phyloP scores from a whole-genome alignment of 768 basidiomycete genomes.

The Serendipita sp. region DNA sequence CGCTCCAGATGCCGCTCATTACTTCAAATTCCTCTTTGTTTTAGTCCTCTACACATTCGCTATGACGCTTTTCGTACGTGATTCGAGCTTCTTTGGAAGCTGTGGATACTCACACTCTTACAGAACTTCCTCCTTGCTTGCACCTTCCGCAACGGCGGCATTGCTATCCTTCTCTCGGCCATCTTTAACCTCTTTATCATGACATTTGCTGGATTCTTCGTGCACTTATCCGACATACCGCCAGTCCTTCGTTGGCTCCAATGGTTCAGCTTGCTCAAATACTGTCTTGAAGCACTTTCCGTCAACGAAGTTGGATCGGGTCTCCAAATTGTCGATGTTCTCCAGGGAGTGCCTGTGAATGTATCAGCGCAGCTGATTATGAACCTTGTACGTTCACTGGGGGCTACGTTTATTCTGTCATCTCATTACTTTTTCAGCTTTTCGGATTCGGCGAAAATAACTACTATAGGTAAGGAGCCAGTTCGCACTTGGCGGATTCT shows the following conservation, averaged over 20 bases:
- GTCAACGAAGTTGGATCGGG: constrained; percentile 90
- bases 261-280: constrained; percentile 78
- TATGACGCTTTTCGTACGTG: constrained; percentile 71
- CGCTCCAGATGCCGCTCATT: constrained; percentile 55
- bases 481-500: background rate
- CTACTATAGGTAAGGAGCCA: constrained; percentile 49
- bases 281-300: constrained; percentile 64
- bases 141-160: constrained; percentile 69
- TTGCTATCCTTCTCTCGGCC: constrained; percentile 76
- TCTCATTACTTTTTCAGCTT: constrained; percentile 30
- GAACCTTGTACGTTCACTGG: constrained; percentile 37
- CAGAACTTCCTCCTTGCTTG: constrained; percentile 82
- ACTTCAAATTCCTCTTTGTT: constrained; percentile 91
- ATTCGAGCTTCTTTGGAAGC: background rate
- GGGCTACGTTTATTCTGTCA: background rate
- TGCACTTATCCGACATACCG: constrained; percentile 70
- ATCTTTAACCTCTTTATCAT: constrained; percentile 29
- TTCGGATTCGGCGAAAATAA: constrained; percentile 74
- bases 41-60: constrained; percentile 70
- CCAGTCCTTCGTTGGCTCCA: constrained; percentile 88
- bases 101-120: constrained; percentile 16
- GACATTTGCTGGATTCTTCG: constrained; percentile 67
- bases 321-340: constrained; percentile 60
- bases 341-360: constrained; percentile 68
- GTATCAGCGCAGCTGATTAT: constrained; percentile 76